Conservation (phyloP, 768 basidiomycete species). For the Mycena metata region DNA sequence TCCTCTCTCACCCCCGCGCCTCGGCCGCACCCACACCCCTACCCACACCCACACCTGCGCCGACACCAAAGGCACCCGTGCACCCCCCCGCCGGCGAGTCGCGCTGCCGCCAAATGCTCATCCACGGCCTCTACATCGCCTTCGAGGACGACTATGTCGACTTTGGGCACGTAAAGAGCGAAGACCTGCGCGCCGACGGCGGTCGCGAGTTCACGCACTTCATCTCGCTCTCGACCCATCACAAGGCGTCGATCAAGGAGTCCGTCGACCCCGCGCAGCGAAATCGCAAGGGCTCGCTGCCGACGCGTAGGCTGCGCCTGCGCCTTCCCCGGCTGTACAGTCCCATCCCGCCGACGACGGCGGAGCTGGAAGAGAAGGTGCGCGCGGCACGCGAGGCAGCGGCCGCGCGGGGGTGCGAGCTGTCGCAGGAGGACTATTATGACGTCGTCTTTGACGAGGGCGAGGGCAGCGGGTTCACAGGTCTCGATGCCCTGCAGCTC, state of each 20-base stretch:
- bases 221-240: conserved; percentile 35
- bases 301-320: conserved; percentile 15
- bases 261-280: neutral
- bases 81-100: conserved; percentile 30
- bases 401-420: conserved; percentile 1
- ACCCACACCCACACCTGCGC: conserved; percentile 11
- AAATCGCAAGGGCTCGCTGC: neutral
- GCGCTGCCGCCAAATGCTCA: conserved; percentile 39
- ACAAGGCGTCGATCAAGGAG: neutral
- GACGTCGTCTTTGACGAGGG: conserved; percentile 35
- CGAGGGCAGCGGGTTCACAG: conserved; percentile 31
- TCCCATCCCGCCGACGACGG: conserved; percentile 20
- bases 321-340: conserved; percentile 30
- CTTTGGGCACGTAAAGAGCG: conserved; percentile 13
- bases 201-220: conserved; percentile 36
- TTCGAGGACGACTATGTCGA: conserved; percentile 41
- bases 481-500: conserved; percentile 37
- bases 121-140: conserved; percentile 40
- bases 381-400: conserved; percentile 18
- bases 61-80: no score
- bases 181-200: conserved; percentile 33
- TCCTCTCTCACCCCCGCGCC: conserved; percentile 7
- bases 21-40: conserved; percentile 1
- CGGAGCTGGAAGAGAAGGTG: conserved; percentile 24
- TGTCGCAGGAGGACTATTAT: conserved; percentile 32